Conservation (phyloP, 2,329 filamentous ascomycete genomes). For the Hansfordia pulvinata region DNA sequence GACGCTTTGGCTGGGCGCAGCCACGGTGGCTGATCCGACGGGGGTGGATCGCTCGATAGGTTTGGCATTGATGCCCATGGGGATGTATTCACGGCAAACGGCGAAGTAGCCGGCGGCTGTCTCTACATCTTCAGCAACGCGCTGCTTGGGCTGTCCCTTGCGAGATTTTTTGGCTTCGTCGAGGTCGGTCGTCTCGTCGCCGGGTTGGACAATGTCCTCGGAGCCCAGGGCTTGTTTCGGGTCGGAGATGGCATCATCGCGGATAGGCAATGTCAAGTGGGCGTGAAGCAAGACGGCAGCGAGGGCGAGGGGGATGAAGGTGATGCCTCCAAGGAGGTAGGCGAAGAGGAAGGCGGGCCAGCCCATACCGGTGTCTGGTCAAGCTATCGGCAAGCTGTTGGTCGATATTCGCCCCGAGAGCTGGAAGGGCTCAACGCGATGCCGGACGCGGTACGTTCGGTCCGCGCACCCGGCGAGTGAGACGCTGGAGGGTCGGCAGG, state of each 20-base stretch:
- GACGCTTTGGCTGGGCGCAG: constrained; percentile 77
- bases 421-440: too few species aligned
- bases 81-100: constrained; percentile 86
- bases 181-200: constrained; percentile 52
- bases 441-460: too few species aligned
- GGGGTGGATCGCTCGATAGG: constrained; percentile 78
- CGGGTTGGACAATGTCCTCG: constrained; percentile 37
- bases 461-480: too few species aligned
- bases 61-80: constrained; percentile 83
- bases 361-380: too few species aligned
- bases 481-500: too few species aligned
- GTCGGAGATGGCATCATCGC: constrained; percentile 22
- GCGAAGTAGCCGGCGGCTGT: constrained; percentile 87
- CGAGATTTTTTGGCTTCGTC: constrained; percentile 44
- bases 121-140: constrained; percentile 49
- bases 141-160: constrained; percentile 46
- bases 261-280: constrained; percentile 52
- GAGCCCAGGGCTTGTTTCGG: constrained; percentile 16
- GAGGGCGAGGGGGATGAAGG: constrained; percentile 67
- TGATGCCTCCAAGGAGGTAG: constrained; percentile 79
- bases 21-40: constrained; percentile 59
- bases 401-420: too few species aligned
- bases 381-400: too few species aligned
- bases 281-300: constrained; percentile 47
- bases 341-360: constrained; percentile 51